phyloP scores from a whole-genome alignment of 2,329 filamentous ascomycete species.

The Penicillium freii region DNA sequence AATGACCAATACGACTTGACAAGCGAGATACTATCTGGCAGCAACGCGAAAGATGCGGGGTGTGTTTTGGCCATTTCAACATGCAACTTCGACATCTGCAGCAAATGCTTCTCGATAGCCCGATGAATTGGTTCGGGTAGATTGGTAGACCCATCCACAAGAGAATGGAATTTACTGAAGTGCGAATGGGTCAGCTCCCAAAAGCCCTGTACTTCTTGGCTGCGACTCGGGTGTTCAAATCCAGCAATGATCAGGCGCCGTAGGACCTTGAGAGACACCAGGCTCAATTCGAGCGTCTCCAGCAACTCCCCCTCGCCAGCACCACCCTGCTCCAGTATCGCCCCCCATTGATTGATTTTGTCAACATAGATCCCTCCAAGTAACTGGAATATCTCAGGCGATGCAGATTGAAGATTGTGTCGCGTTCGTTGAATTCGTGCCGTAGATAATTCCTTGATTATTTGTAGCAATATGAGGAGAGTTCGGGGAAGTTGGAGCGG shows the following conservation, averaged over 20 bases:
- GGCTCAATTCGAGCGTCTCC: slow-evolving; percentile 70
- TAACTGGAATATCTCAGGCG: slow-evolving; percentile 80
- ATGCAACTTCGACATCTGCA: slow-evolving; percentile 91
- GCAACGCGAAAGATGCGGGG: slow-evolving; percentile 75
- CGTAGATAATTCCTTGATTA: slow-evolving; percentile 86
- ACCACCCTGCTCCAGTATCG: slow-evolving; percentile 57
- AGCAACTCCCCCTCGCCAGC: slow-evolving; percentile 60
- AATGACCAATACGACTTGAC: slow-evolving; percentile 83
- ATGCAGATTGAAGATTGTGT: slow-evolving; percentile 70
- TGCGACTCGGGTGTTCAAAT: slow-evolving; percentile 79
- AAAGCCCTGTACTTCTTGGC: slow-evolving; percentile 71
- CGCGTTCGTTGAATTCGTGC: slow-evolving; percentile 73
- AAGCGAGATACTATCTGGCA: slow-evolving; percentile 76
- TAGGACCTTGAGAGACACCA: slow-evolving; percentile 75
- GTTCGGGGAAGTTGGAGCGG: slow-evolving; percentile 67
- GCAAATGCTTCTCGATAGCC: slow-evolving; percentile 76
- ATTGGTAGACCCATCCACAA: slow-evolving; percentile 59
- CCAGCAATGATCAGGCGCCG: slow-evolving; percentile 76
- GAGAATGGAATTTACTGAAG: slow-evolving; percentile 70
- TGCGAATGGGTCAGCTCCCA: slow-evolving; percentile 78
- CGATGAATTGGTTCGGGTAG: slow-evolving; percentile 55
- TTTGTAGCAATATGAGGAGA: slow-evolving; percentile 74
- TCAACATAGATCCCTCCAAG: slow-evolving; percentile 75
- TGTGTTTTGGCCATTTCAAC: slow-evolving; percentile 78
- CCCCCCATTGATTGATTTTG: slow-evolving; percentile 68